Evolutionary conservation across 495 filamentous ascomycete genomes (phyloP).

Genomic region (Podospora australis): DNA sequence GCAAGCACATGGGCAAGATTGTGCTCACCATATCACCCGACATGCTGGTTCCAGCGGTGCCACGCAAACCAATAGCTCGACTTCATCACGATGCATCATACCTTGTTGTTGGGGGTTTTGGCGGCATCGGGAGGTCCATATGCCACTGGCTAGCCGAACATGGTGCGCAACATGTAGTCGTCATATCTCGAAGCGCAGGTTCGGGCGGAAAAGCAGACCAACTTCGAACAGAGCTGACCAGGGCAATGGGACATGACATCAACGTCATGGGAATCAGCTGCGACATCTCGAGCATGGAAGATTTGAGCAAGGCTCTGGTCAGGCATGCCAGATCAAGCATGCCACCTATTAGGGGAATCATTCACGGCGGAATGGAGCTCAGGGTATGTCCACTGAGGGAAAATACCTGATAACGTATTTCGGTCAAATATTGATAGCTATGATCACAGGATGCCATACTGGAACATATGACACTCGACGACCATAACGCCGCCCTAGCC

Average conservation of each 20-base stretch:
- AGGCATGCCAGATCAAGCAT: constrained; percentile 23
- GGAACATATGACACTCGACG: constrained; percentile 40
- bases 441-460: constrained; percentile 32
- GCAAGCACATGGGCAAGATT: constrained; percentile 51
- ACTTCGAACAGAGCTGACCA: constrained; percentile 27
- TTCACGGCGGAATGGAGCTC: constrained; percentile 52
- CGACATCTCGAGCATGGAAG: constrained; percentile 33
- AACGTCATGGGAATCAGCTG: constrained; percentile 33
- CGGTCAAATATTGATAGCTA: not conserved
- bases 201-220: constrained; percentile 27
- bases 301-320: constrained; percentile 28
- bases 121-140: constrained; percentile 56
- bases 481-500: constrained; percentile 35
- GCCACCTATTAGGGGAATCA: constrained; percentile 38
- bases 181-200: constrained; percentile 50
- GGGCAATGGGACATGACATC: constrained; percentile 29
- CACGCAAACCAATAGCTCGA: constrained; percentile 4
- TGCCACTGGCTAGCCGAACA: constrained; percentile 51
- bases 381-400: too few species aligned
- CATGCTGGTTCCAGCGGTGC: constrained; percentile 10
- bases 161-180: constrained; percentile 51
- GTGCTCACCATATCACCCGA: constrained; percentile 29
- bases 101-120: constrained; percentile 55
- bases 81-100: constrained; percentile 45
- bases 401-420: constrained; percentile 5